Conservation (phyloP, 108 stramenopile species). For the Poteriospumella lacustris region DNA sequence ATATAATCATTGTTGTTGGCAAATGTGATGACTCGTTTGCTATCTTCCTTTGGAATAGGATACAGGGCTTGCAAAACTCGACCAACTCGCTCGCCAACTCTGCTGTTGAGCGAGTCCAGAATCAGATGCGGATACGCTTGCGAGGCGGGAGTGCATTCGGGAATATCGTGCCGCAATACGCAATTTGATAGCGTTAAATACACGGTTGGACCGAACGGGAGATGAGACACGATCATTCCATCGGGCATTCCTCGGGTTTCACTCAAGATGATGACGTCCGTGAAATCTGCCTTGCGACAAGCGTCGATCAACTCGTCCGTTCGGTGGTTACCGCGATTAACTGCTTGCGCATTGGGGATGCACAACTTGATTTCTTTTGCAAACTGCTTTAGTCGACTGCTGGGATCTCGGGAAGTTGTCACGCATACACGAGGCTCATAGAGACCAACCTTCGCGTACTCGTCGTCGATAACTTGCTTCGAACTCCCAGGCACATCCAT, state of each 20-base stretch:
- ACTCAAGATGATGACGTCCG: conserved; percentile 86
- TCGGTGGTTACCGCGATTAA: conserved; percentile 90
- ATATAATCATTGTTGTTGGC: conserved; percentile 89
- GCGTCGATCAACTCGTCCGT: conserved; percentile 84
- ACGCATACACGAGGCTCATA: conserved; percentile 88
- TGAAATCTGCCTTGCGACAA: conserved; percentile 80
- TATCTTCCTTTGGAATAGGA: conserved; percentile 81
- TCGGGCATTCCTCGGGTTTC: conserved; percentile 99
- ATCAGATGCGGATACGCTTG: conserved; percentile 91
- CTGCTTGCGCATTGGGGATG: conserved; percentile 83
- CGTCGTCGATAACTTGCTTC: conserved; percentile 77
- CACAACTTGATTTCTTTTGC: conserved; percentile 92
- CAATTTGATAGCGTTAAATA: conserved; percentile 82
- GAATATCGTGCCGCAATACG: conserved; percentile 91
- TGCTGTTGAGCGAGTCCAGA: conserved; percentile 71
- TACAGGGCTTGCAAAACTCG: conserved; percentile 89
- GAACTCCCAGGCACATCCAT: conserved; percentile 61
- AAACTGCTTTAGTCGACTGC: conserved; percentile 88
- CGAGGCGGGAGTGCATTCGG: conserved; percentile 78
- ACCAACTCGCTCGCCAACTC: conserved; percentile 78
- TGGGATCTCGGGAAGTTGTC: conserved; percentile 88
- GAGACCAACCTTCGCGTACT: conserved; percentile 87
- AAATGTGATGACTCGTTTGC: conserved; percentile 84
- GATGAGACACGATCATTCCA: conserved; percentile 89
- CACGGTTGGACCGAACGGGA: conserved; percentile 94